phyloP scores from a whole-genome alignment of 2,329 filamentous ascomycete species.

The Escovopsis sp. region DNA sequence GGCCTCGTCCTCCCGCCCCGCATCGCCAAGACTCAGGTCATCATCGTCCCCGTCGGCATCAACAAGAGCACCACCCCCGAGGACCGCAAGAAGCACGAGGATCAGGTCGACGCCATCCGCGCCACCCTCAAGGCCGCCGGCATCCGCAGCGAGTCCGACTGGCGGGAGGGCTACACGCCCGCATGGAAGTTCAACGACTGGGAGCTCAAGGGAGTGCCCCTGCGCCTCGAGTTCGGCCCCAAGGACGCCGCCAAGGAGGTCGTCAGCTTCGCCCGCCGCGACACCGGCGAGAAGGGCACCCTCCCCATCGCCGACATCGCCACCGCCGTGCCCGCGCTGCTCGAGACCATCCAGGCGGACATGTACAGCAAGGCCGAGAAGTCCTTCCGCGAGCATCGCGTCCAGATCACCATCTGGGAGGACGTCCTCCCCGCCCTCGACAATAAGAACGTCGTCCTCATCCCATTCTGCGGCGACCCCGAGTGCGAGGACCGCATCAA shows the following conservation, averaged over 20 bases:
- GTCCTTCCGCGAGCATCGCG: constrained; percentile 65
- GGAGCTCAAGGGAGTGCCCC: constrained; percentile 90
- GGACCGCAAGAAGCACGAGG: constrained; percentile 59
- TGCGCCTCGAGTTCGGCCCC: constrained; percentile 89
- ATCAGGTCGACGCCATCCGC: constrained; percentile 58
- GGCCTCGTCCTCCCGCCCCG: constrained; percentile 86
- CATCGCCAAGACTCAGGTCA: constrained; percentile 70
- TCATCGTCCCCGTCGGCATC: constrained; percentile 85
- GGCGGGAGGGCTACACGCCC: constrained; percentile 80
- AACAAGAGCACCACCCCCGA: constrained; percentile 75
- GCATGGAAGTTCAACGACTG: constrained; percentile 99
- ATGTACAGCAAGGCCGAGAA: constrained; percentile 63
- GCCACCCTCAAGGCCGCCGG: constrained; percentile 54
- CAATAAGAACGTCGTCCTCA: constrained; percentile 79
- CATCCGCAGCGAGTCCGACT: constrained; percentile 67
- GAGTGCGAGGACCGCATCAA: constrained; percentile 93
- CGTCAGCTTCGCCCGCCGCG: constrained; percentile 74
- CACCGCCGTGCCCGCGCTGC: constrained; percentile 59
- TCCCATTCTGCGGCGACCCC: constrained; percentile 69
- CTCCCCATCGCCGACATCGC: constrained; percentile 61
- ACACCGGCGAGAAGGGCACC: constrained; percentile 69
- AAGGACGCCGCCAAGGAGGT: constrained; percentile 80
- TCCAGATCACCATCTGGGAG: constrained; percentile 73
- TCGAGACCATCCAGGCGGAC: constrained; percentile 80
- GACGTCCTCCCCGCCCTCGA: constrained; percentile 85